A percentile compares a stretch with the other conserved stretches of the same genome.
phyloP scores from a whole-genome alignment of 1,284 basidiomycete species.

The Polyporus tsugae region DNA sequence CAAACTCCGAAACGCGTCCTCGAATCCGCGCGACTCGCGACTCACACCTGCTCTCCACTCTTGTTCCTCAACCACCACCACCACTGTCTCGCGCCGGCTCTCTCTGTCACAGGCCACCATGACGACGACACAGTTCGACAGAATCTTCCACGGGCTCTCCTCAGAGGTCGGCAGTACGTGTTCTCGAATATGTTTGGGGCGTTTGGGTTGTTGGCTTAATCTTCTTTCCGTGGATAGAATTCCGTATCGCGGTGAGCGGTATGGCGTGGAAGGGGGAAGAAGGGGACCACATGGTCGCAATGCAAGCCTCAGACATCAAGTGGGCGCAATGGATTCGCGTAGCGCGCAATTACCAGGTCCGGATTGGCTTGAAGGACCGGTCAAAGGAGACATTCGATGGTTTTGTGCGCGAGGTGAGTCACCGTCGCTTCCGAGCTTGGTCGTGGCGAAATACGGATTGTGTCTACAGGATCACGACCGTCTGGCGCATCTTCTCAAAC shows the following conservation, averaged over 20 bases:
- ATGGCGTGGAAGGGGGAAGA: slow-evolving; percentile 92
- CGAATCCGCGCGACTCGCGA: slow-evolving; percentile 22
- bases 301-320: slow-evolving; percentile 81
- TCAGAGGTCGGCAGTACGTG: slow-evolving; percentile 79
- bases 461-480: slow-evolving; percentile 82
- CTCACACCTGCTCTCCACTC: slow-evolving; percentile 14
- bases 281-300: slow-evolving; percentile 68
- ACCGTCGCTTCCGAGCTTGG: slow-evolving; percentile 21
- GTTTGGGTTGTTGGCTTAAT: slow-evolving; percentile 11
- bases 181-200: neutral
- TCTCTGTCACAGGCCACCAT: slow-evolving; percentile 42
- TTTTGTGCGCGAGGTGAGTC: slow-evolving; percentile 86
- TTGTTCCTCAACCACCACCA: slow-evolving; percentile 29
- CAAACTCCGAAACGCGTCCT: slow-evolving; percentile 45
- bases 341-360: slow-evolving; percentile 91
- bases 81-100: slow-evolving; percentile 29
- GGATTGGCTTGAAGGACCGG: slow-evolving; percentile 82
- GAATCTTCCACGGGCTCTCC: slow-evolving; percentile 80
- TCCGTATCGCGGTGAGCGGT: slow-evolving; percentile 87
- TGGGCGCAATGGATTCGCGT: slow-evolving; percentile 93
- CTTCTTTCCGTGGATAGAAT: slow-evolving; percentile 59
- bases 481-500: slow-evolving; percentile 78
- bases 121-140: slow-evolving; percentile 82
- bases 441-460: neutral
- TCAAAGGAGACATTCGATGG: slow-evolving; percentile 91